phyloP scores from a whole-genome alignment of 148 eudicot genomes.

The Rhododendron simsii region DNA sequence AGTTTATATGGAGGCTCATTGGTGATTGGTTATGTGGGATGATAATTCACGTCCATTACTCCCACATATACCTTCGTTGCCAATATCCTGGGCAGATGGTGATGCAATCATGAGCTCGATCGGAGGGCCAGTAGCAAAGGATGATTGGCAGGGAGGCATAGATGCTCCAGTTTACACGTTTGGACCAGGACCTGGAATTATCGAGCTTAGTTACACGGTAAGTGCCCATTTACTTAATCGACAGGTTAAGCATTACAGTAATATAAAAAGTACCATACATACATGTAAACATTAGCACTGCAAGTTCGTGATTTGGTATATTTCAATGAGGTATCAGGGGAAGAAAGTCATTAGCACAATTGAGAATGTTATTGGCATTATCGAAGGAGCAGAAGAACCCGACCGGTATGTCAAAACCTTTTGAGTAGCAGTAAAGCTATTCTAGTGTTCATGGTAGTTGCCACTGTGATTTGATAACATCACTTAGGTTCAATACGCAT shows the following conservation, averaged over 20 bases:
- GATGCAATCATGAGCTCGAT: constrained; percentile 34
- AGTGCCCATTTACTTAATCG: neutral
- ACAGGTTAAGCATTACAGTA: neutral
- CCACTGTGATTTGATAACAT: neutral
- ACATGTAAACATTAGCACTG: neutral
- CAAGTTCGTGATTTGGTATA: neutral
- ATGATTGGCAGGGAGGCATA: constrained; percentile 55
- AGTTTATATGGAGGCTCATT: too few species aligned
- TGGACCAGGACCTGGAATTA: constrained; percentile 56
- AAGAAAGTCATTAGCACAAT: constrained; percentile 40
- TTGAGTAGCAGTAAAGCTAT: neutral
- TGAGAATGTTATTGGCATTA: constrained; percentile 52
- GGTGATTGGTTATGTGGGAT: too few species aligned
- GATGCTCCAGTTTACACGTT: constrained; percentile 44
- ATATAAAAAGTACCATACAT: neutral
- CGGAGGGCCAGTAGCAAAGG: constrained; percentile 38
- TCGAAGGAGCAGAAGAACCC: constrained; percentile 56
- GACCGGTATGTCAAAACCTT: constrained; percentile 28
- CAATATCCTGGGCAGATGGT: constrained; percentile 51
- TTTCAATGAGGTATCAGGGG: constrained; percentile 29
- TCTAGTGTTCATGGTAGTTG: neutral
- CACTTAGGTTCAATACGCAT: too few species aligned
- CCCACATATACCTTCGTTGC: constrained; percentile 55
- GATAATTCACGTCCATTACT: too few species aligned
- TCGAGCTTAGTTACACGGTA: constrained; percentile 43